Evolutionary conservation across 129 eudicot genomes (phyloP).

Genomic region (Rutidosis leptorrhynchoides): DNA sequence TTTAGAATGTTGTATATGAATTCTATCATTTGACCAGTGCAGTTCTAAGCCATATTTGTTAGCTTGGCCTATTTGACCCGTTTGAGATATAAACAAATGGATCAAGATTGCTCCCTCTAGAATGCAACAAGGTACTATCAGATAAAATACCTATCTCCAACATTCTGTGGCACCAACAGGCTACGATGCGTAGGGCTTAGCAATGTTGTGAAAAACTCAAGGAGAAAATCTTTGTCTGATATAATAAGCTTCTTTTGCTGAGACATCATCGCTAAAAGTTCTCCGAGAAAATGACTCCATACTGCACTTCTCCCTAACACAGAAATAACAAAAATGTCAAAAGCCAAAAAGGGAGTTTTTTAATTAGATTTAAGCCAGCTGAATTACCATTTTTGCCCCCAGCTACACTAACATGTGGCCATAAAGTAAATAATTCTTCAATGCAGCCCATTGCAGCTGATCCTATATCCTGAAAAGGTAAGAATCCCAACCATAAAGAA

Average conservation of each 20-base stretch:
- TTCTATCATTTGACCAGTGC: neutral
- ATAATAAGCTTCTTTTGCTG: conserved; percentile 71
- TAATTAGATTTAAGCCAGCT: neutral
- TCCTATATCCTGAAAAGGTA: conserved; percentile 45
- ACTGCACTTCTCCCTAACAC: conserved; percentile 56
- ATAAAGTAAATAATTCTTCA: conserved; percentile 51
- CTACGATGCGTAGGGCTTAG: conserved; percentile 49
- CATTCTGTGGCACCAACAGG: conserved; percentile 62
- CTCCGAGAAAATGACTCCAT: conserved; percentile 59
- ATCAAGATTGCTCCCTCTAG: neutral
- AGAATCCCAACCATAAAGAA: conserved; percentile 16
- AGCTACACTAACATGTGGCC: conserved; percentile 47
- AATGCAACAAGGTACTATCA: conserved; percentile 1
- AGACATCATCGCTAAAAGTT: conserved; percentile 57
- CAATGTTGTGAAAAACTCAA: conserved; percentile 59
- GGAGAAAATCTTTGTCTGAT: conserved; percentile 60
- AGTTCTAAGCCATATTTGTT: neutral
- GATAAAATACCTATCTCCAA: conserved; percentile 58
- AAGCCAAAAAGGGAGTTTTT: neutral
- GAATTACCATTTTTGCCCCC: conserved; percentile 55
- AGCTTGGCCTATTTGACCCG: neutral
- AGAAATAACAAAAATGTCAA: neutral
- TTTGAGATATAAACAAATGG: neutral
- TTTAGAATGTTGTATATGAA: neutral
- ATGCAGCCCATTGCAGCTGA: conserved; percentile 75